These are phyloP conservation scores for Nannizziopsis barbatae DNA, from an alignment of 2,329 filamentous ascomycete genomes.

Conservation along the genomic window DNA sequence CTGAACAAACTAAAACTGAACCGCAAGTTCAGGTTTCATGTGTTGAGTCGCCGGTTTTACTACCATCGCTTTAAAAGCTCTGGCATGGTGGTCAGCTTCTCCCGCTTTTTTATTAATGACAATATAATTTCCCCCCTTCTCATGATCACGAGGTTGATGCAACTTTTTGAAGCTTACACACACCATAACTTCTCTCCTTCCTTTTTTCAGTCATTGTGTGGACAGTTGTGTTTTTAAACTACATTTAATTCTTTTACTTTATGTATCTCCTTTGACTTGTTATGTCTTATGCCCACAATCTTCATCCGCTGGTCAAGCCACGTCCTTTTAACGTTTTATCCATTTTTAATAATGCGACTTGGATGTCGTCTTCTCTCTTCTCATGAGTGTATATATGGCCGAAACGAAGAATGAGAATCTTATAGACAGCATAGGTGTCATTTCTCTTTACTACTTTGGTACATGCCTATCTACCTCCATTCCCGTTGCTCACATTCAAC, in stretches of 20 bases:
- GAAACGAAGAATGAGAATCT: slow-evolving; percentile 10
- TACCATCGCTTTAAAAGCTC: background rate
- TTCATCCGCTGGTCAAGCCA: background rate
- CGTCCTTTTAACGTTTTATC: background rate
- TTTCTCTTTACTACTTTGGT: background rate
- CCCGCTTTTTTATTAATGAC: background rate
- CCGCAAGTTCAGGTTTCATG: background rate
- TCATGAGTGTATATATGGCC: slow-evolving; percentile 6
- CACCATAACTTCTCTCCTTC: background rate
- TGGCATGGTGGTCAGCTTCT: background rate
- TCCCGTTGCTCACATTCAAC: too few species aligned
- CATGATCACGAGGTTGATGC: too few species aligned
- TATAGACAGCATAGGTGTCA: background rate
- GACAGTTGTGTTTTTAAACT: background rate
- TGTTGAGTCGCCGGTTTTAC: background rate
- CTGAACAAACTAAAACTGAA: slow-evolving; percentile 3
- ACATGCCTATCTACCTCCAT: background rate
- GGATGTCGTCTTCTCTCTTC: background rate
- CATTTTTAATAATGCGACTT: slow-evolving; percentile 1
- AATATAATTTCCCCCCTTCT: background rate
- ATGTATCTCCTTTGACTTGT: background rate
- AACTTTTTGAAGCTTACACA: background rate
- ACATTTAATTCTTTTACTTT: background rate
- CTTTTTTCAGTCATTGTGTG: background rate
- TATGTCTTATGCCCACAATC: slow-evolving; percentile 5